Percentiles rank a stretch among this genome's conserved stretches.
These are phyloP conservation scores for Cercospora sojina DNA, from an alignment of 2,329 filamentous ascomycete genomes.

Conservation along the genomic window DNA sequence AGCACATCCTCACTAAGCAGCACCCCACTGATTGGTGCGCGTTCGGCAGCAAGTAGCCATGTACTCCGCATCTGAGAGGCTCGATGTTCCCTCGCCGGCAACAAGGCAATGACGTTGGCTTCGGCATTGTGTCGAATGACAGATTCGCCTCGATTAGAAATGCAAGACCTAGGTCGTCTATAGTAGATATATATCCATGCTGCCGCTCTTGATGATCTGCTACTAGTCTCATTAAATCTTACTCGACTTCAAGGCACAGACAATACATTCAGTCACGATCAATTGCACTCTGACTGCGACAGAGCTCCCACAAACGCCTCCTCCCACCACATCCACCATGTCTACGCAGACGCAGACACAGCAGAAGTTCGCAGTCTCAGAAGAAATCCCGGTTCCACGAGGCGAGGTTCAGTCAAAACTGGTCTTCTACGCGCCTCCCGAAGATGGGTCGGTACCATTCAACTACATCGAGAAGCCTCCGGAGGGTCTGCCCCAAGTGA, in stretches of 20 bases:
- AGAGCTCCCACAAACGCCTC: not conserved
- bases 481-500: constrained; percentile 44
- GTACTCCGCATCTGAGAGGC: constrained; percentile 7
- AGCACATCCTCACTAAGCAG: constrained; percentile 15
- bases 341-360: constrained; percentile 31
- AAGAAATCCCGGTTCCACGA: constrained; percentile 46
- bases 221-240: not conserved
- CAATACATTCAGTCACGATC: not conserved
- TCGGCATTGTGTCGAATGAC: constrained; percentile 14
- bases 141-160: constrained; percentile 17
- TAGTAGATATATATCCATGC: constrained; percentile 7
- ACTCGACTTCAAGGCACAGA: not conserved
- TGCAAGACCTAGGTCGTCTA: not conserved
- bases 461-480: constrained; percentile 61
- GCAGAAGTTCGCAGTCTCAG: constrained; percentile 29
- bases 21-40: constrained; percentile 15
- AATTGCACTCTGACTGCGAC: not conserved
- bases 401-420: constrained; percentile 64
- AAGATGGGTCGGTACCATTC: constrained; percentile 60
- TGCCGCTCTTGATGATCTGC: not conserved
- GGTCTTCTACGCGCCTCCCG: constrained; percentile 63
- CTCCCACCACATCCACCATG: constrained; percentile 7
- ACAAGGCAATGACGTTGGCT: constrained; percentile 15
- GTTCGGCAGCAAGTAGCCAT: not conserved
- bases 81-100: constrained; percentile 1